phyloP scores from a whole-genome alignment of 1,284 basidiomycete species.

The Apiotrichum laibachii region DNA sequence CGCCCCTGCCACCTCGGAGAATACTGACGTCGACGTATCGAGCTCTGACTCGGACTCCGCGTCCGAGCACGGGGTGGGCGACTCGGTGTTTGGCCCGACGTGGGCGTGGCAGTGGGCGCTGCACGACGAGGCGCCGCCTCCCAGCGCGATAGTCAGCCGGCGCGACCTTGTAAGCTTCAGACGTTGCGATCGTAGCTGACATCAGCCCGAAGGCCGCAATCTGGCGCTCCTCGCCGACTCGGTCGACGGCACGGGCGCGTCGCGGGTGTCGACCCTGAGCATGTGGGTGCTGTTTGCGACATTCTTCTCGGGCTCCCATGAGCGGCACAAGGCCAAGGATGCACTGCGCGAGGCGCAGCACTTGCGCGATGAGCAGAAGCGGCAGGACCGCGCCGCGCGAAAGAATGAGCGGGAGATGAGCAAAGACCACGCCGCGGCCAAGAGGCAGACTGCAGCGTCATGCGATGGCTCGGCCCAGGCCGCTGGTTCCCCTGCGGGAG shows the following conservation, averaged over 20 bases:
- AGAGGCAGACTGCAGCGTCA: too few species aligned
- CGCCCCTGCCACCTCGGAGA: too few species aligned
- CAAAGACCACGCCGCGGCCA: too few species aligned
- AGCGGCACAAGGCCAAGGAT: neutral
- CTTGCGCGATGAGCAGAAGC: neutral
- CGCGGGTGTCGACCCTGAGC: slow-evolving; percentile 17
- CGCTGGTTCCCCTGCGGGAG: too few species aligned
- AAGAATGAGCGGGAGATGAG: too few species aligned
- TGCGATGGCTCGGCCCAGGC: too few species aligned
- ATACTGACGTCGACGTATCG: too few species aligned
- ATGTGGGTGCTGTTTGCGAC: slow-evolving; percentile 13
- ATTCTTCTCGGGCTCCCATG: neutral
- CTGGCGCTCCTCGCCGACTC: slow-evolving; percentile 48
- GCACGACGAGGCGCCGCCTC: slow-evolving; percentile 50
- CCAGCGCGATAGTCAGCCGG: slow-evolving; percentile 47
- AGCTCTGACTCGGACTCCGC: neutral
- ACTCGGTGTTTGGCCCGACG: neutral
- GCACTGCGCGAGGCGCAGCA: slow-evolving; percentile 7
- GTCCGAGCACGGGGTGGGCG: neutral
- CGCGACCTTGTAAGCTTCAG: slow-evolving; percentile 46
- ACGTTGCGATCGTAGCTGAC: neutral
- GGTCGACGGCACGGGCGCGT: slow-evolving; percentile 28
- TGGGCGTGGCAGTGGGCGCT: slow-evolving; percentile 50
- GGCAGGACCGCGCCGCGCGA: neutral
- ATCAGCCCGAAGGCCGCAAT: slow-evolving; percentile 42